phyloP scores from a whole-genome alignment of 164 flowering plant genomes.

The Magnolia officinalis region DNA sequence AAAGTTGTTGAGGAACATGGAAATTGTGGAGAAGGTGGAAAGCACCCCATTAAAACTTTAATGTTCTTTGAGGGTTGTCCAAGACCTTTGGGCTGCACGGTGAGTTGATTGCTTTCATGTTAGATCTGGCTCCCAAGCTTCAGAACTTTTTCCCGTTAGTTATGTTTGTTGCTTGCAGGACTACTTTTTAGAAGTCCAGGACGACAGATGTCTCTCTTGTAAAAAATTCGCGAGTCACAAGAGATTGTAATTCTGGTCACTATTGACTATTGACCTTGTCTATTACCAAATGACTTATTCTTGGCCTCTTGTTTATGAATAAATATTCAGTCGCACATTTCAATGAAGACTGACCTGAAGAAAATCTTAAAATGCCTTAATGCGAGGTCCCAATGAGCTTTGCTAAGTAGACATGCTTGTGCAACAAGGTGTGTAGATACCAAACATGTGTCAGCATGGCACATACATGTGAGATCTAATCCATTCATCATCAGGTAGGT shows the following conservation, averaged over 20 bases:
- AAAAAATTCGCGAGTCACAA: too few species aligned
- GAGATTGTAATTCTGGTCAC: neutral
- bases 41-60: slow-evolving; percentile 62
- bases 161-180: neutral
- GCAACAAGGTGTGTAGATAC: too few species aligned
- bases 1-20: slow-evolving; percentile 73
- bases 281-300: too few species aligned
- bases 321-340: neutral
- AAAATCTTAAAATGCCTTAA: neutral
- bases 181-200: too few species aligned
- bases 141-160: neutral
- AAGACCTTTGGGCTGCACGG: slow-evolving; percentile 81
- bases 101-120: slow-evolving; percentile 32
- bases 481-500: too few species aligned
- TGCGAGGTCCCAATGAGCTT: too few species aligned
- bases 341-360: neutral
- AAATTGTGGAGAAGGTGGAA: slow-evolving; percentile 54
- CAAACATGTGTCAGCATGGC: too few species aligned
- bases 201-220: neutral
- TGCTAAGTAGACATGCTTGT: too few species aligned
- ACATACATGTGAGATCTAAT: too few species aligned
- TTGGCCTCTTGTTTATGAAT: too few species aligned
- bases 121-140: neutral
- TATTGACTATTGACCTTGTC: too few species aligned
- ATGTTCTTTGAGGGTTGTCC: slow-evolving; percentile 95